Conservation (phyloP, 495 filamentous ascomycete genomes). For the Aspergillus avenaceus region DNA sequence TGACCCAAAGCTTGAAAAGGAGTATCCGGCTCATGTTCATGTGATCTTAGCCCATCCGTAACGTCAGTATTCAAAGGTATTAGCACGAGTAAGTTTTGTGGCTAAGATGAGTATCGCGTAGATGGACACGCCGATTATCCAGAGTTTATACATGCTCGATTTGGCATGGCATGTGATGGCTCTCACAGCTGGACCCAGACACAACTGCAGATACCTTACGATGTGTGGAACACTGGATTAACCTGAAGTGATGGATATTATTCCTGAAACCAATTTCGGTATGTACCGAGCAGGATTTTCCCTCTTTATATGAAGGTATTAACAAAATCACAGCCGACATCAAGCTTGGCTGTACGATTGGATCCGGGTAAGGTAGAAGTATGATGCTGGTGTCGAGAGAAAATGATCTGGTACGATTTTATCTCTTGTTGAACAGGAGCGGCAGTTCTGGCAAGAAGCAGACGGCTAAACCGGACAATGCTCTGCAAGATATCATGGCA, state of each 20-base stretch:
- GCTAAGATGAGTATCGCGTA: no score
- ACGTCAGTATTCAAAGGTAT: no score
- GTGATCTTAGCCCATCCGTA: neutral
- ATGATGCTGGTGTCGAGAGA: constrained; percentile 4
- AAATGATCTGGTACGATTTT: neutral
- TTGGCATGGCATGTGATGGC: neutral
- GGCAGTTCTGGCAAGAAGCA: neutral
- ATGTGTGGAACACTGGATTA: neutral
- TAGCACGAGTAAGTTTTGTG: no score
- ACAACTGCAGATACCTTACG: neutral
- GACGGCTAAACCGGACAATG: neutral
- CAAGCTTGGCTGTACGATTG: neutral
- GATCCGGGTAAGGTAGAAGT: constrained; percentile 7
- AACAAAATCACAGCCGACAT: neutral
- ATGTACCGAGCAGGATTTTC: no score
- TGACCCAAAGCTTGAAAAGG: neutral
- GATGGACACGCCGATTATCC: neutral
- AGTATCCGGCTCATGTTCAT: neutral
- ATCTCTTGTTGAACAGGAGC: neutral
- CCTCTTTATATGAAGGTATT: no score
- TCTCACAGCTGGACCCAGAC: neutral
- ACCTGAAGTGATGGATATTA: neutral
- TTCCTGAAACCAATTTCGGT: neutral
- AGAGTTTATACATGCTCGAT: neutral
- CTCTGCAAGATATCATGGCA: neutral